Conservation (phyloP, 2,329 filamentous ascomycete genomes). For the Arthrobotrys pseudoclavata region DNA sequence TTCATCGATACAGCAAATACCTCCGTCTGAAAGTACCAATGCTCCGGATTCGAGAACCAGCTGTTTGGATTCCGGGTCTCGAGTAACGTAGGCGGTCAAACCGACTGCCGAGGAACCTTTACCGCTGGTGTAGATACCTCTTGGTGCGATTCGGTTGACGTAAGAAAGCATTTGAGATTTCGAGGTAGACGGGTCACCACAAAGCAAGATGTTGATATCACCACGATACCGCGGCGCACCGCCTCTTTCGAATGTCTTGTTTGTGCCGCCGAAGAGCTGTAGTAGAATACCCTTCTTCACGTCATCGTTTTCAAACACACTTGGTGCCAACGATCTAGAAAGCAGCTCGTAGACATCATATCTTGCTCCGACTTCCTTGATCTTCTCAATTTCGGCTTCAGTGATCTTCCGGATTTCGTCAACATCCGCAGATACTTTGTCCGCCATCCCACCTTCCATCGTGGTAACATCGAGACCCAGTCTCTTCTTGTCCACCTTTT, state of each 20-base stretch:
- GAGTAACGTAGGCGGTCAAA: slow-evolving; percentile 82
- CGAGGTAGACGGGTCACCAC: slow-evolving; percentile 94
- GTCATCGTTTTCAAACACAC: slow-evolving; percentile 97
- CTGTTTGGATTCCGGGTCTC: slow-evolving; percentile 80
- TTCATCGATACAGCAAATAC: slow-evolving; percentile 83
- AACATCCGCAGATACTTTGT: slow-evolving; percentile 77
- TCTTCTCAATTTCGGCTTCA: slow-evolving; percentile 89
- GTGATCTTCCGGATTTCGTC: slow-evolving; percentile 87
- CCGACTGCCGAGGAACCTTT: slow-evolving; percentile 82
- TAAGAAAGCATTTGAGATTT: slow-evolving; percentile 96
- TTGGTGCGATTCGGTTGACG: slow-evolving; percentile 96
- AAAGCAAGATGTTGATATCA: slow-evolving; percentile 96
- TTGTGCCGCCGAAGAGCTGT: slow-evolving; percentile 96
- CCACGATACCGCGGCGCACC: slow-evolving; percentile 95
- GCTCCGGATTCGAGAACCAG: slow-evolving; percentile 82
- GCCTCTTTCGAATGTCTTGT: slow-evolving; percentile 97
- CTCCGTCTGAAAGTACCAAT: slow-evolving; percentile 79
- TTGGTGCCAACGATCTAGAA: slow-evolving; percentile 89
- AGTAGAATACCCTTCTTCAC: slow-evolving; percentile 98
- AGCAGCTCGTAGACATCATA: slow-evolving; percentile 94
- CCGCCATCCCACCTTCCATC: slow-evolving; percentile 83
- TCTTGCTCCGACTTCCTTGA: slow-evolving; percentile 82
- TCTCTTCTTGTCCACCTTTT: slow-evolving; percentile 95
- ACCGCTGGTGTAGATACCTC: slow-evolving; percentile 82
- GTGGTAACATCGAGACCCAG: slow-evolving; percentile 93